Evolutionary conservation across 164 flowering plant species (phyloP).

Genomic region (Magnolia officinalis): DNA sequence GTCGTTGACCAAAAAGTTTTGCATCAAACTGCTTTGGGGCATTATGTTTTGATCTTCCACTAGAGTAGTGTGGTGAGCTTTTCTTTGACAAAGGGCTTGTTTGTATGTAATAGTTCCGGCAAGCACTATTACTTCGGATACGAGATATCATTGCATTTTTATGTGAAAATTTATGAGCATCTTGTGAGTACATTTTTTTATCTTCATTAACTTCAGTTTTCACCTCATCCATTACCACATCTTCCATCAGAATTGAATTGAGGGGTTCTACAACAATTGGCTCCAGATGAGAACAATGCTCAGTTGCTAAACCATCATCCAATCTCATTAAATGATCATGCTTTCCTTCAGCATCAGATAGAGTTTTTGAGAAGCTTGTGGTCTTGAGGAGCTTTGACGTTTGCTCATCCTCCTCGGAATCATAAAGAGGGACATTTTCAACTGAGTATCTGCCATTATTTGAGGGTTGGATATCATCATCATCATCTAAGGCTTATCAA

Average conservation of each 20-base stretch:
- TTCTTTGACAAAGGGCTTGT: slow-evolving; percentile 40
- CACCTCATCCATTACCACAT: slow-evolving; percentile 19
- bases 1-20: slow-evolving; percentile 42
- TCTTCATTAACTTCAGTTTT: slow-evolving; percentile 42
- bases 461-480: not conserved
- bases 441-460: slow-evolving; percentile 62
- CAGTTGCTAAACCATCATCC: slow-evolving; percentile 22
- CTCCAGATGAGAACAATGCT: slow-evolving; percentile 23
- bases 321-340: slow-evolving; percentile 21
- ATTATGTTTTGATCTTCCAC: slow-evolving; percentile 39
- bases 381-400: slow-evolving; percentile 29
- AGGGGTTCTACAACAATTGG: slow-evolving; percentile 28
- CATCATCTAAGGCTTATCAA: too few species aligned
- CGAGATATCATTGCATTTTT: slow-evolving; percentile 52
- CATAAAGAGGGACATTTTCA: slow-evolving; percentile 84
- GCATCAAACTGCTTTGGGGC: slow-evolving; percentile 54
- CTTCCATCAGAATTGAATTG: slow-evolving; percentile 37
- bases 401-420: slow-evolving; percentile 91
- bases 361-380: slow-evolving; percentile 21
- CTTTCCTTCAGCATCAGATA: slow-evolving; percentile 10
- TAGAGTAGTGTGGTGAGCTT: slow-evolving; percentile 28
- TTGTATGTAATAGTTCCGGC: slow-evolving; percentile 45
- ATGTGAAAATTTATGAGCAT: slow-evolving; percentile 37
- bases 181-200: slow-evolving; percentile 23
- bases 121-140: slow-evolving; percentile 44